Conservation (phyloP, 2,329 filamentous ascomycete species). For the Colletotrichum sp. region DNA sequence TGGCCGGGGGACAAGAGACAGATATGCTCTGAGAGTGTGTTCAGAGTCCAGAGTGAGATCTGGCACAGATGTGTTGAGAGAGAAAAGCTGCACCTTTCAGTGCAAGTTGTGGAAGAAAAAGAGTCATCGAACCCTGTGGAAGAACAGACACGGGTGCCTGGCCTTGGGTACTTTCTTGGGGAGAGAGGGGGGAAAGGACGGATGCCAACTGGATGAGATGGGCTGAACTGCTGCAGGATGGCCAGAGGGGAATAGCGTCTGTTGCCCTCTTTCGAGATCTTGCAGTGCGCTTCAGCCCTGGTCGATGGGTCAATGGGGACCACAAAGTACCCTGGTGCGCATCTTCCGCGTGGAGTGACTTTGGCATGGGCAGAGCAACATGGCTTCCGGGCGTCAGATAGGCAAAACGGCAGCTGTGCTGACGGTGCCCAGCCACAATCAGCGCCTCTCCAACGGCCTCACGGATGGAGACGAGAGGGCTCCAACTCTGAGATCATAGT, state of each 20-base stretch:
- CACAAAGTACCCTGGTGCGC: neutral
- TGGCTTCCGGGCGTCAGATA: neutral
- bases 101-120: neutral
- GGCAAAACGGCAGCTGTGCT: neutral
- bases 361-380: neutral
- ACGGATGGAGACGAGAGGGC: neutral
- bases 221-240: neutral
- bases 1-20: neutral
- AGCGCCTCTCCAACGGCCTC: slow-evolving; percentile 5
- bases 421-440: neutral
- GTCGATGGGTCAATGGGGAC: neutral
- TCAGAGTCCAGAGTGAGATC: neutral
- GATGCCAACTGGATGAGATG: neutral
- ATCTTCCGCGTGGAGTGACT: neutral
- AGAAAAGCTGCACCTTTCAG: neutral
- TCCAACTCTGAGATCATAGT: neutral
- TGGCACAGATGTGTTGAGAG: neutral
- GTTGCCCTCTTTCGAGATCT: slow-evolving; percentile 10
- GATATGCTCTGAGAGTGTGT: neutral
- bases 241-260: neutral
- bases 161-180: neutral
- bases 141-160: slow-evolving; percentile 7
- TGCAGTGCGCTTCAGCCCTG: neutral
- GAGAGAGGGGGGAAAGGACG: neutral
- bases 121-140: slow-evolving; percentile 18